Conservation (phyloP, 257 asterid species). For the Linaria vulgaris region DNA sequence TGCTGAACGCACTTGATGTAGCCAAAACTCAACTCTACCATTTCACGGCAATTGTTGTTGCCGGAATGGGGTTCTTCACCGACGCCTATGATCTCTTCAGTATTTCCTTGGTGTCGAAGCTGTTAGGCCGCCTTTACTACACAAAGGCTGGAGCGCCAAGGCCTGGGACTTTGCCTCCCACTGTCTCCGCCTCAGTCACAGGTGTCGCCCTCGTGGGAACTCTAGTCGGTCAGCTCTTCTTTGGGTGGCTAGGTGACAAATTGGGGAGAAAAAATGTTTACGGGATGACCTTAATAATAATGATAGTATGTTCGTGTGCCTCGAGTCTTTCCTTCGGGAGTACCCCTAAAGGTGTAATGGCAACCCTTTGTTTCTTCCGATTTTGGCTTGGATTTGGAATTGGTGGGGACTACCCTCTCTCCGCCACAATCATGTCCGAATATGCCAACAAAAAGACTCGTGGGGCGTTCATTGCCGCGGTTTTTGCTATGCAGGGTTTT, state of each 20-base stretch:
- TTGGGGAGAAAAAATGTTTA: slow-evolving; percentile 41
- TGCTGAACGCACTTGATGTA: slow-evolving; percentile 39
- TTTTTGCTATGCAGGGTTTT: slow-evolving; percentile 44
- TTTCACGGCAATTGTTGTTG: slow-evolving; percentile 43
- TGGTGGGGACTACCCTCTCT: slow-evolving; percentile 48
- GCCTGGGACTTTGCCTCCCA: slow-evolving; percentile 42
- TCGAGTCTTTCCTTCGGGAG: slow-evolving; percentile 39
- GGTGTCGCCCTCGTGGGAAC: slow-evolving; percentile 45
- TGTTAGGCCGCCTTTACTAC: slow-evolving; percentile 41
- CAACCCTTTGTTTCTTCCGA: slow-evolving; percentile 40
- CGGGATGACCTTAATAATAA: slow-evolving; percentile 37
- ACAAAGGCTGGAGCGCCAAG: slow-evolving; percentile 7
- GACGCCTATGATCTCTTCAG: slow-evolving; percentile 49
- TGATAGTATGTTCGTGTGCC: slow-evolving; percentile 38
- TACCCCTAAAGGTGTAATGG: slow-evolving; percentile 32
- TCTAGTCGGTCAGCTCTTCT: slow-evolving; percentile 38
- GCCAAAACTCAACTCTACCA: slow-evolving; percentile 44
- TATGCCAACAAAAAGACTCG: slow-evolving; percentile 44
- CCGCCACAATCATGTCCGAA: slow-evolving; percentile 47
- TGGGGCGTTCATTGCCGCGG: slow-evolving; percentile 43
- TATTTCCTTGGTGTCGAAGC: slow-evolving; percentile 39
- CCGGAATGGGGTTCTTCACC: slow-evolving; percentile 52
- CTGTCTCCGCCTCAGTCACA: slow-evolving; percentile 29
- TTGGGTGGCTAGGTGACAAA: slow-evolving; percentile 49
- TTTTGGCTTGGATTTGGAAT: slow-evolving; percentile 47